Evolutionary conservation across 139 green algal species (phyloP), one percentile per base, ranked within the genome.

Genomic region (Zygnema cylindricum): DNA sequence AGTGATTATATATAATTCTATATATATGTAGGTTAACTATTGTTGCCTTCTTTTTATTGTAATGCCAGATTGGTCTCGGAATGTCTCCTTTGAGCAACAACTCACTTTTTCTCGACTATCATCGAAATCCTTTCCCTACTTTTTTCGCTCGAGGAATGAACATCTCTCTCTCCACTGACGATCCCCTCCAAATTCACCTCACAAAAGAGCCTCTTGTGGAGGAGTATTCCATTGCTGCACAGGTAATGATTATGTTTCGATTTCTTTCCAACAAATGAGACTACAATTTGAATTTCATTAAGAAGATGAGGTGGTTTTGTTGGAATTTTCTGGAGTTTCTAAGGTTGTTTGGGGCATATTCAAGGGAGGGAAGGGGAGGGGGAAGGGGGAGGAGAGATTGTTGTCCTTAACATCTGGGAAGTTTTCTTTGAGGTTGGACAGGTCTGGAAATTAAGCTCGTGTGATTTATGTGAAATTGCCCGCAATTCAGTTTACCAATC

Each of bases 41-140:
- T 63, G 7, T 63, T 16, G 7, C 49, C 49, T 63, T 63, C 7
- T 63, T 7, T 16, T 63, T 63, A 25, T 63, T 63, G 49, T 63
- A 16, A 7, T 79, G 81, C n/a, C 96, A 98, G 95, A 96, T 98
- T 78, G 97, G 96, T 0, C 94, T 99, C 55, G 97, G 95, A 92
- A 98, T 99, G 96, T 95, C 88, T 1, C 97, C 97, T 0, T 93
- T 99, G 55, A 98, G 95, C 93, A 99, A 99, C 95, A 99, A 99
- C 95, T 96, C 92, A 42, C 94, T 99, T 32, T 99, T 99, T 94
- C 93, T 99, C 73, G 97, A 99, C 94, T 99, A 99, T 94, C 97
- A 99, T 94, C 94, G 94, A 82, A 99, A 99, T 94, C 97, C 97
- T n/a, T 98, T 99, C 92, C 97, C 97, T 32, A 91, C 94, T 42